Conservation (phyloP, 2,329 filamentous ascomycete species). For the Epichloe baconii region DNA sequence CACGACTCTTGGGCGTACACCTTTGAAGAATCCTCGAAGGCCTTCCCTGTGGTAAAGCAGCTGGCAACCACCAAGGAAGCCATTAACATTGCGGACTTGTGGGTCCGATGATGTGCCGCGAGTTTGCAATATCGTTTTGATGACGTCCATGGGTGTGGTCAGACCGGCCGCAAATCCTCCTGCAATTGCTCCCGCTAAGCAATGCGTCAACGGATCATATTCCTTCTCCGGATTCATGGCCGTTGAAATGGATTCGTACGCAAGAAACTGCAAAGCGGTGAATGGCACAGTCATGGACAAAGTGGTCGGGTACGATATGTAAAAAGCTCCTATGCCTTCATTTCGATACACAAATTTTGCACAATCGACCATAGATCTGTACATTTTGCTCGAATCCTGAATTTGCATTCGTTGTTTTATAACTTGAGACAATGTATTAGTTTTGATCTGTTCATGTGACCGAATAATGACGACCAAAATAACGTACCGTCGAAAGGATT, state of each 20-base stretch:
- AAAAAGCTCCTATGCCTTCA: slow-evolving; percentile 86
- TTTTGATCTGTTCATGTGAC: background rate
- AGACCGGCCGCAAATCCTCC: slow-evolving; percentile 87
- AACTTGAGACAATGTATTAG: slow-evolving; percentile 38
- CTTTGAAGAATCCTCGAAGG: slow-evolving; percentile 79
- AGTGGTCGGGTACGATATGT: slow-evolving; percentile 96
- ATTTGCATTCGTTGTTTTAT: slow-evolving; percentile 99
- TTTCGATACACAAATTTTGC: slow-evolving; percentile 74
- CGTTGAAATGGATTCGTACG: slow-evolving; percentile 94
- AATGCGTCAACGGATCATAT: slow-evolving; percentile 92
- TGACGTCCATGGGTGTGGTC: slow-evolving; percentile 93
- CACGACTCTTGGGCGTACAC: slow-evolving; percentile 77
- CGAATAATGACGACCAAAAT: background rate
- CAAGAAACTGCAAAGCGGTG: slow-evolving; percentile 91
- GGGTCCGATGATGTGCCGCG: slow-evolving; percentile 69
- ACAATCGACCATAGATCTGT: slow-evolving; percentile 77
- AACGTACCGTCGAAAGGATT: slow-evolving; percentile 90
- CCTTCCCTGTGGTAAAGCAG: slow-evolving; percentile 79
- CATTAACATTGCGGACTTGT: slow-evolving; percentile 74
- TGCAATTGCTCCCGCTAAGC: slow-evolving; percentile 78
- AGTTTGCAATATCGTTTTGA: slow-evolving; percentile 95
- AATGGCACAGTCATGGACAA: slow-evolving; percentile 98
- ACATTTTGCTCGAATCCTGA: slow-evolving; percentile 76
- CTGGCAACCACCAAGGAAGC: slow-evolving; percentile 63
- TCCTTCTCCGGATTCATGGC: slow-evolving; percentile 73